Percentiles rank a stretch among this genome's conserved stretches.
Evolutionary conservation across 1,284 basidiomycete genomes (phyloP).

Genomic region (Moniliophthora roreri): DNA sequence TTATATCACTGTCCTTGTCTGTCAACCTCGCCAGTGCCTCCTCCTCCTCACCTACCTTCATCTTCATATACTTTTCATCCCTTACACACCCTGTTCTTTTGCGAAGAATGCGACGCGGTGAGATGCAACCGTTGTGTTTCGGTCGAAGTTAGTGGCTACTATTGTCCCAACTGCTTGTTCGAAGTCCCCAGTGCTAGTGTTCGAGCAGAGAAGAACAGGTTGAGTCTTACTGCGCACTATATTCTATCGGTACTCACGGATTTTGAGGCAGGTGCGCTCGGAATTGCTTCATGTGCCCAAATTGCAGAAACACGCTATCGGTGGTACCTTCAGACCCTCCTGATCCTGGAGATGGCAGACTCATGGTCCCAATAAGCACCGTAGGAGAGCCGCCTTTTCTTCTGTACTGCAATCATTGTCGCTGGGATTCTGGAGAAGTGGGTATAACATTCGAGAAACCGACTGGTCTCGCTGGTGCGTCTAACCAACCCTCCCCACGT

Average conservation of each 20-base stretch:
- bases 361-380: slow-evolving; percentile 48
- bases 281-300: slow-evolving; percentile 96
- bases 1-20: slow-evolving; percentile 76
- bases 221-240: slow-evolving; percentile 15
- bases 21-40: slow-evolving; percentile 59
- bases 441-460: slow-evolving; percentile 95
- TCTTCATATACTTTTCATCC: slow-evolving; percentile 79
- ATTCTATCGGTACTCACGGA: neutral
- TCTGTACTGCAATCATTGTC: slow-evolving; percentile 88
- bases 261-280: slow-evolving; percentile 78
- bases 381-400: slow-evolving; percentile 87
- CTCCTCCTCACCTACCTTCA: slow-evolving; percentile 72
- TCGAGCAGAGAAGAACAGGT: slow-evolving; percentile 94
- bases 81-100: slow-evolving; percentile 89
- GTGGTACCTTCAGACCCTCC: slow-evolving; percentile 87
- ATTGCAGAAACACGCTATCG: slow-evolving; percentile 85
- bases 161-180: slow-evolving; percentile 98
- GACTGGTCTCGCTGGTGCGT: slow-evolving; percentile 85
- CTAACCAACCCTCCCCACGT: neutral
- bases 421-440: slow-evolving; percentile 92
- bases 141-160: slow-evolving; percentile 94
- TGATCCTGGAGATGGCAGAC: slow-evolving; percentile 54
- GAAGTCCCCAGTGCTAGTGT: slow-evolving; percentile 97
- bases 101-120: slow-evolving; percentile 96
- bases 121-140: slow-evolving; percentile 91